Evolutionary conservation across 306 rosid genomes (phyloP).

Genomic region (Lablab purpureus): DNA sequence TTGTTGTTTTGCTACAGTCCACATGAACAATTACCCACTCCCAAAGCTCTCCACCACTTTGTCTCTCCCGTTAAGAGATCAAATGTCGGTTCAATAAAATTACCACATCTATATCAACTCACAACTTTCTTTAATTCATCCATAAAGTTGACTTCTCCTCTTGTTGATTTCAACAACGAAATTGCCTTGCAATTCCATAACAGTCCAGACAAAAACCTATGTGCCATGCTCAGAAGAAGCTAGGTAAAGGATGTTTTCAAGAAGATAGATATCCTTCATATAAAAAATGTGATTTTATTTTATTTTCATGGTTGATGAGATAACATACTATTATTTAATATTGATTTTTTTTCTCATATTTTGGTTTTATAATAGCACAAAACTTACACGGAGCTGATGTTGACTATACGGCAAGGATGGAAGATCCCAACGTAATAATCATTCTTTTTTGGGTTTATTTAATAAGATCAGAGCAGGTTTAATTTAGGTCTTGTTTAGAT

Average conservation of each 20-base stretch:
- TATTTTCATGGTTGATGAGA: too few relatives aligned
- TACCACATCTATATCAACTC: constrained; percentile 36
- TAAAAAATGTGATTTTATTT: not conserved
- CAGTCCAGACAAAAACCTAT: constrained; percentile 38
- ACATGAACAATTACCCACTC: not conserved
- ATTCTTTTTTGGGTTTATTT: not conserved
- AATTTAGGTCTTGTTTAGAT: not conserved
- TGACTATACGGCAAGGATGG: not conserved
- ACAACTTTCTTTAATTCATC: constrained; percentile 32
- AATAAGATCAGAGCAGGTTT: not conserved
- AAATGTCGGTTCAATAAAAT: constrained; percentile 64
- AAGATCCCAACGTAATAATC: not conserved
- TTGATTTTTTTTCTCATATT: not conserved
- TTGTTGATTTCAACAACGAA: constrained; percentile 28
- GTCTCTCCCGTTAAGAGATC: constrained; percentile 38
- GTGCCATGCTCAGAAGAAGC: constrained; percentile 14
- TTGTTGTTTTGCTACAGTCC: not conserved
- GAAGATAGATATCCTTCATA: not conserved
- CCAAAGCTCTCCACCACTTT: constrained; percentile 14
- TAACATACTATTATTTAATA: not conserved
- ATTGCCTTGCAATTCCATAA: constrained; percentile 33
- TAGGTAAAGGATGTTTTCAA: constrained; percentile 16
- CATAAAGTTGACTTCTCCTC: constrained; percentile 39
- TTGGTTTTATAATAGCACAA: not conserved
- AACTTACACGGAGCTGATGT: not conserved